Base-by-base conservation (phyloP, 441 rosid genomes). In the Eruca vesicaria region DNA sequence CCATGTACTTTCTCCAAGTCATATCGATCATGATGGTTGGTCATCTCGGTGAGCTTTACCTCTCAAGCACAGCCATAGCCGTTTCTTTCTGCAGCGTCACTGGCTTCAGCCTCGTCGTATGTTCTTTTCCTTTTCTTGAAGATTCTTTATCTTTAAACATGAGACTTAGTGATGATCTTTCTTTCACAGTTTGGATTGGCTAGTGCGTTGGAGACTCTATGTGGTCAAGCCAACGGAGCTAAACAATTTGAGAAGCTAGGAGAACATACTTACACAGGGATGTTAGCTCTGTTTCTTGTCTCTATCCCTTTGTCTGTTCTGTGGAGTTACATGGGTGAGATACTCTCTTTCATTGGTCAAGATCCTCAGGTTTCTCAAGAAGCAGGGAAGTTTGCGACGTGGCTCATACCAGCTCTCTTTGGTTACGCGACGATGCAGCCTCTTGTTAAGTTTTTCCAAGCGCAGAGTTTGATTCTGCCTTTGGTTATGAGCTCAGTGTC, bases 141-240 rank as follows among this genome's bases (percentile, higher is more conserved):
- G 2, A 10, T 7, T 48, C 55, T 48, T 48, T 20, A 29, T 48
- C 21, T 48, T 16, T 16, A 19, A 8, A 7, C 18, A 16, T 6
- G 9, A 9, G 9, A 32, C 35, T 32, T 32, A 16, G 8, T 3
- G 23, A 7, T 8, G 56, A 50, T 16, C 21, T 48, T 43, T 43
- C 16, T 41, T 48, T 2, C 19, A 69, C 91, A 92, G 98, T 82
- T 63, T 68, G 99, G 98, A 32, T 78, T 92, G 85, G 79, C 99
- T 7, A 80, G 69, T 79, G 99, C 90, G 1, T 66, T 92, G 66
- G 99, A 95, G 75, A 95, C 97, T 35, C 73, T 92, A 2, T 83
- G 91, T 70, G 98, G 98, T 1, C 97, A 91, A 88, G 90, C 92
- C 19, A 80, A 86, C 65, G 97, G 99, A 80, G 98, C 98, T 63